These are phyloP conservation scores for Candida glaebosa DNA, from an alignment of 805 yeast species.

Conservation along the genomic window DNA sequence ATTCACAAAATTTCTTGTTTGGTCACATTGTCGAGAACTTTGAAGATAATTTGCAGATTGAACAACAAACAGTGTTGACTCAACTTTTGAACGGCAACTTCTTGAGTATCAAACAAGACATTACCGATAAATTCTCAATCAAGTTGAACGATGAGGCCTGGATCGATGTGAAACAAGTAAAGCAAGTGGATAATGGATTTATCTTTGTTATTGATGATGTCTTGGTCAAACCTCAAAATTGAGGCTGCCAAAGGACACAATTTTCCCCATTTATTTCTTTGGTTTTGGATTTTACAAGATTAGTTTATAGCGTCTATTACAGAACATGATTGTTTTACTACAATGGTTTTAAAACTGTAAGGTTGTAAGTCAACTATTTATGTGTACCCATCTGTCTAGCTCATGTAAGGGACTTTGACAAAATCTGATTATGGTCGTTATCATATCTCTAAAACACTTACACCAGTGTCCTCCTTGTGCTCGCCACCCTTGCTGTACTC, in stretches of 20 bases:
- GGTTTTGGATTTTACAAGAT: too few species aligned
- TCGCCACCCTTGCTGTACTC: constrained; percentile 50
- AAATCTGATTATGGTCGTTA: background rate
- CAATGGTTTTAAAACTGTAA: background rate
- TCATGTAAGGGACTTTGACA: background rate
- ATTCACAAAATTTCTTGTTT: constrained; percentile 55
- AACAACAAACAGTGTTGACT: constrained; percentile 12
- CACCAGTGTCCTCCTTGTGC: constrained; percentile 55
- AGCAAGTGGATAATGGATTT: constrained; percentile 37
- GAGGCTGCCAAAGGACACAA: too few species aligned
- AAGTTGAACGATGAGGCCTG: constrained; percentile 10
- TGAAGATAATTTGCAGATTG: constrained; percentile 16
- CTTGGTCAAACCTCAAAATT: constrained; percentile 21
- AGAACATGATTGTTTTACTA: too few species aligned
- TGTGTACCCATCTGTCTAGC: background rate
- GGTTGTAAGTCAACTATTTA: background rate
- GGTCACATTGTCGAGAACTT: constrained; percentile 52
- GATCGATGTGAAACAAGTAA: constrained; percentile 22
- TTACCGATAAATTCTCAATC: constrained; percentile 16
- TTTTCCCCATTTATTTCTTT: too few species aligned
- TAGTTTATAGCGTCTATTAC: too few species aligned
- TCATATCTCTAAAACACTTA: constrained; percentile 20
- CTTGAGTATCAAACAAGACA: constrained; percentile 19
- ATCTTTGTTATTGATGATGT: constrained; percentile 35
- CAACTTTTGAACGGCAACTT: constrained; percentile 18